Percentiles rank a stretch among this genome's conserved stretches.
phyloP scores from a whole-genome alignment of 2,329 filamentous ascomycete genomes.

The Botrytis tulipae region DNA sequence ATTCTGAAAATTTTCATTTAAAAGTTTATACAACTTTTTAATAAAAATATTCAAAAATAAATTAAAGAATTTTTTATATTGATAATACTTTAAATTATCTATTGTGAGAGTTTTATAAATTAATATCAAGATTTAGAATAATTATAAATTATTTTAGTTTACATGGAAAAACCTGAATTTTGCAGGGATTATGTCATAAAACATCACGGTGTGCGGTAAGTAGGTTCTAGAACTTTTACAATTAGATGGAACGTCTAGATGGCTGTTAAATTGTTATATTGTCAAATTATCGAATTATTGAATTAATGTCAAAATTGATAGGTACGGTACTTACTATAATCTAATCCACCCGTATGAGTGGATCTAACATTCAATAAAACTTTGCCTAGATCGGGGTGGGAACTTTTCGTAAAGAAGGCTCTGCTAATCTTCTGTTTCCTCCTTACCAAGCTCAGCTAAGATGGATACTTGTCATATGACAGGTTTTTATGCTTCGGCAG shows the following conservation, averaged over 20 bases:
- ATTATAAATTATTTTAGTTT: too few relatives aligned
- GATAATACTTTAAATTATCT: too few relatives aligned
- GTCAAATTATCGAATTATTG: background rate
- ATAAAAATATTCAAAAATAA: too few relatives aligned
- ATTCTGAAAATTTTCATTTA: too few relatives aligned
- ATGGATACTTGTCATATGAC: background rate
- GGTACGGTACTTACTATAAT: background rate
- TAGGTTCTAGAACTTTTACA: too few relatives aligned
- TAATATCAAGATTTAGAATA: too few relatives aligned
- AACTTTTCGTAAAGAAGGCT: background rate
- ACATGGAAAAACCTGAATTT: too few relatives aligned
- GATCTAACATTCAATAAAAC: background rate
- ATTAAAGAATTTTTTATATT: too few relatives aligned
- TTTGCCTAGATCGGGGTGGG: background rate
- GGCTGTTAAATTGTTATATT: background rate
- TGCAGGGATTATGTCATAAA: too few relatives aligned
- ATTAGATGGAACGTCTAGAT: background rate
- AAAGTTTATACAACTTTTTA: too few relatives aligned
- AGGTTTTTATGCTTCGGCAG: background rate
- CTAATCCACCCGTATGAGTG: background rate
- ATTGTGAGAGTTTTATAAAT: too few relatives aligned
- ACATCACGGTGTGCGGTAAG: too few relatives aligned
- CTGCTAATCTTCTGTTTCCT: background rate
- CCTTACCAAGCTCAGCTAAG: conserved; percentile 1
- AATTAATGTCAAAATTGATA: background rate